Evolutionary conservation across 768 basidiomycete species (phyloP), one percentile per base, ranked within the genome.

Genomic region (Pisolithus marmoratus): DNA sequence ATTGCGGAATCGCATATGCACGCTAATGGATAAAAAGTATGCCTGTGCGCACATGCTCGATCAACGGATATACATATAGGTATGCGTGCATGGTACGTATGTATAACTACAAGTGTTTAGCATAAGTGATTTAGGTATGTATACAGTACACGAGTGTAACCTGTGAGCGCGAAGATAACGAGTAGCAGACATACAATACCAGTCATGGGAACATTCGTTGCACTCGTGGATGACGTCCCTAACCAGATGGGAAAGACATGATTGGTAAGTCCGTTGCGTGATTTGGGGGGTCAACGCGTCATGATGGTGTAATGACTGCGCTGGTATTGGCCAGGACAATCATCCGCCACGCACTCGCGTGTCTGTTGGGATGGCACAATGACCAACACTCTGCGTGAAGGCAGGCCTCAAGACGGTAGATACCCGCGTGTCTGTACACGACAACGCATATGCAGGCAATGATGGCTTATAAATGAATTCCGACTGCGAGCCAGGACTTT

Each of bases 341-440:
- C n/a, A 56, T 51, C 14, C 38, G 42, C 38, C 37, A 50, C 1
- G n/a, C 60, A 58, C 17, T 26, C 46, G 17, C 55, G 51, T n/a
- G 24, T 51, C 50, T n/a, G 43, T 15, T 26, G 17, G 43, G 23
- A 29, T 19, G 43, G 24, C 26, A 26, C 43, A 45, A 45, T 26
- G 43, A 5, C 15, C 24, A 45, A 58, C 47, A 14, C 36, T 58
- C 46, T 58, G 52, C 46, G 67, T 62, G 59, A 67, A 67, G 29
- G 66, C 66, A 24, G 66, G 66, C 5, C 66, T 63, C 45, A 69
- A 51, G 4, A 67, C 67, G 2, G 66, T 67, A 49, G 67, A 69
- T n/a, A 69, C 66, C 58, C 59, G 57, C 19, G 65, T 58, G 55
- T 67, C 66, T 7, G 66, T 67, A 11, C 65, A 67, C 8, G 65